Base-by-base conservation (phyloP, 805 yeast species). In the Yarrowia sp. region DNA sequence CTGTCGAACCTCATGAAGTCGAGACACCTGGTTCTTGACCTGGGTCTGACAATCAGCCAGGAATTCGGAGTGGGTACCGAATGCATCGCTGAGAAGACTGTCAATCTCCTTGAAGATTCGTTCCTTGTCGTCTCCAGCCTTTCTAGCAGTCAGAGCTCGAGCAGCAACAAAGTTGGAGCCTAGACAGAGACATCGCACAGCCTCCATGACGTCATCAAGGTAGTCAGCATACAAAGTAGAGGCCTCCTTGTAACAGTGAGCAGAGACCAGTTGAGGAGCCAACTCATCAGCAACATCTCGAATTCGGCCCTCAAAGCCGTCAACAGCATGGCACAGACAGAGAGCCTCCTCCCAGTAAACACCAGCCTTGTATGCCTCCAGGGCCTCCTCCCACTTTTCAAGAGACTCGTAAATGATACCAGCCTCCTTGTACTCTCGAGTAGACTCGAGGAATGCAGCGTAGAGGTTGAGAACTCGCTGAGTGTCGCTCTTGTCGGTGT, bases 41-140 rank as follows among this genome's bases (percentile, higher is more conserved):
- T 95, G 99, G 15, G 89, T 86, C 72, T 86, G 87, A 80, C 98
- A 95, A 76, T 95, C 99, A n/a, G 97, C 95, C 46, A 94, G 77
- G 39, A 95, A 81, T 77, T 95, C 98, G 6, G 96, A 94, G 70
- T 92, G 81, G 0, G 84, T 80, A 71, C 96, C 97, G 78, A 92
- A 95, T 0, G 96, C 95, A 76, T 94, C 98, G 19, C 71, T 74
- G 53, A 83, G 85, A 13, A 91, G 77, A 15, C 46, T 70, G 38
- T 68, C 67, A 6, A 73, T 68, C 60, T 71, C 73, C 17, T 73
- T 71, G 15, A 40, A 17, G 46, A 61, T 46, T 20, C 55, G 36
- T 9, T 44, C 55, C 44, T 61, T 61, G 12, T 46, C 53, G 1
- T 46, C 49, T 3, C 64, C 50, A 17, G 50, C 64, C 6, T 78